A percentile compares a stretch with the other conserved stretches of the same genome.
Evolutionary conservation across 2,329 filamentous ascomycete genomes (phyloP).

Genomic region (Lasiodiplodia citricola): DNA sequence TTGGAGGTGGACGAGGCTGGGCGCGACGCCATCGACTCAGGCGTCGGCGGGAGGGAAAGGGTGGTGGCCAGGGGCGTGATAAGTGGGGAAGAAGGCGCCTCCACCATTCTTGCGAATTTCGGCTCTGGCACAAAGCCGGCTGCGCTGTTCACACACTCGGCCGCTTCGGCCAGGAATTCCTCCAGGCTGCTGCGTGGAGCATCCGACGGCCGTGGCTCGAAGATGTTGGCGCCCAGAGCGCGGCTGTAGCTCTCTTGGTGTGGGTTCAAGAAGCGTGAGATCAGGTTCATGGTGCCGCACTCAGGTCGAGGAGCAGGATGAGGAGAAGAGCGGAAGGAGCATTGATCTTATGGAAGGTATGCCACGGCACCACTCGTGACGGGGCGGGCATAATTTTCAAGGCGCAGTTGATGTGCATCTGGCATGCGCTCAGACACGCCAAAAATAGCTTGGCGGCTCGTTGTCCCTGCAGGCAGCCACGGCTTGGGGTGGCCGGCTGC

Average conservation of each 20-base stretch:
- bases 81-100: conserved; percentile 16
- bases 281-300: conserved; percentile 17
- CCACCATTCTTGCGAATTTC: not conserved
- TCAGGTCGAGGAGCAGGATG: not conserved
- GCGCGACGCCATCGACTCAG: conserved; percentile 1
- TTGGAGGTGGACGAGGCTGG: not conserved
- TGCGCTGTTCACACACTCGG: not conserved
- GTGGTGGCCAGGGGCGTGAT: conserved; percentile 15
- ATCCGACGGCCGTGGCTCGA: conserved; percentile 12
- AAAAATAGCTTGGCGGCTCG: conserved; percentile 13
- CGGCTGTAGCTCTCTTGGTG: not conserved
- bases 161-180: conserved; percentile 8
- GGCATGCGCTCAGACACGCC: conserved; percentile 15
- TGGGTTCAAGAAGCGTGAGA: not conserved
- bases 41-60: not conserved
- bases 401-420: conserved; percentile 17
- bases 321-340: not conserved
- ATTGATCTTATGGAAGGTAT: not conserved
- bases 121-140: not conserved
- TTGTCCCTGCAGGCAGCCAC: conserved; percentile 20
- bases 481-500: not conserved
- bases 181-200: conserved; percentile 15
- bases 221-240: conserved; percentile 12
- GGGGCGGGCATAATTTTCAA: conserved; percentile 15
- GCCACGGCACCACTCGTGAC: conserved; percentile 2